Percentiles rank a stretch among this genome's conserved stretches.
These are phyloP conservation scores for Chlamydomonas incerta DNA, from an alignment of 139 green algal species.

Conservation along the genomic window DNA sequence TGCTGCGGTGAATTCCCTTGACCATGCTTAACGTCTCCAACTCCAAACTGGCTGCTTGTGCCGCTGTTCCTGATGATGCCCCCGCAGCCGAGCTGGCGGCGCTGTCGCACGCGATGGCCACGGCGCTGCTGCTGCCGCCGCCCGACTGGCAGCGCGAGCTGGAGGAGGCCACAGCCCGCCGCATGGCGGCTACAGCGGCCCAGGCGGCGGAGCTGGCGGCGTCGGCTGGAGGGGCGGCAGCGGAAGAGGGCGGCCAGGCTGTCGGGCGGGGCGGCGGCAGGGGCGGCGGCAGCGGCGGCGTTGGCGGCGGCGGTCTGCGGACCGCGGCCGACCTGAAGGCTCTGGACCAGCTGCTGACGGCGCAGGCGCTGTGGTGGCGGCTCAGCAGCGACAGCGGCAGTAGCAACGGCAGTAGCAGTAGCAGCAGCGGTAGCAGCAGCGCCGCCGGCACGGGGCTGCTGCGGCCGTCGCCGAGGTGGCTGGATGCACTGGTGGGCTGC, in stretches of 20 bases:
- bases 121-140: not conserved
- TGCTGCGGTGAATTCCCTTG: no score
- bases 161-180: not conserved
- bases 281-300: no score
- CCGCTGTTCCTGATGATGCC: no score
- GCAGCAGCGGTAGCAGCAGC: not conserved
- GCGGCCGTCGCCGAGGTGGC: not conserved
- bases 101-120: not conserved
- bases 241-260: no score
- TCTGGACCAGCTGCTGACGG: constrained; percentile 33
- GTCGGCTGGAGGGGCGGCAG: no score
- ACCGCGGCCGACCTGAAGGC: not conserved
- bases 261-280: no score
- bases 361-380: not conserved
- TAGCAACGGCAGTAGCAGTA: not conserved
- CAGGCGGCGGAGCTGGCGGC: no score
- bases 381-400: not conserved
- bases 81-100: not conserved
- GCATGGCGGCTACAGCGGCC: no score
- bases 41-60: no score
- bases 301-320: no score
- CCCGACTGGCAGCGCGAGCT: constrained; percentile 10
- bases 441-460: not conserved
- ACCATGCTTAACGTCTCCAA: no score
- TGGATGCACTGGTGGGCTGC: not conserved